A percentile compares a stretch with the other conserved stretches of the same genome.
Evolutionary conservation across 441 rosid species (phyloP).

Genomic region (Bruguiera hainesii): DNA sequence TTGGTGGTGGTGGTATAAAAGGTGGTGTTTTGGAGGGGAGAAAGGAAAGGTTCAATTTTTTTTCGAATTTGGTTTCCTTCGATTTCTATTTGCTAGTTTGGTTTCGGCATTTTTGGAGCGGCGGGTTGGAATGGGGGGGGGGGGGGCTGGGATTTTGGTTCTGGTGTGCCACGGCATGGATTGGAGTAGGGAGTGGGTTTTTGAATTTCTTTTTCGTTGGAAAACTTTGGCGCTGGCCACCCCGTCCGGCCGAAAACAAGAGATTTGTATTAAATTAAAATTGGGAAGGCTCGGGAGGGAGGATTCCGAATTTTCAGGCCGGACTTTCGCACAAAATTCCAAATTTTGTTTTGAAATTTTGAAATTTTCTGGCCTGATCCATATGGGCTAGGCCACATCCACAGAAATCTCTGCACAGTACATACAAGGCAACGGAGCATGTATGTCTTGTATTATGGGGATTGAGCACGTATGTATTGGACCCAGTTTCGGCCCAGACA

Average conservation of each 20-base stretch:
- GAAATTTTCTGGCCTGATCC: too few relatives aligned
- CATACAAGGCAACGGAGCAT: too few relatives aligned
- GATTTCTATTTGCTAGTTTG: neutral
- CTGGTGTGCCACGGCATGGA: too few relatives aligned
- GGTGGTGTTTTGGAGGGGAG: constrained; percentile 37
- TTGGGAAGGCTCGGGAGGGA: neutral
- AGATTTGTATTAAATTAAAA: neutral
- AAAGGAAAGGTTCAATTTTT: constrained; percentile 17
- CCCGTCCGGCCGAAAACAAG: too few relatives aligned
- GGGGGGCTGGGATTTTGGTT: neutral
- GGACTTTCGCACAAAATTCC: neutral
- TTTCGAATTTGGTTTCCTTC: neutral
- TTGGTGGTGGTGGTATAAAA: constrained; percentile 11
- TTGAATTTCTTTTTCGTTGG: neutral
- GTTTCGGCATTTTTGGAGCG: constrained; percentile 8
- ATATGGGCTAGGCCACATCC: too few relatives aligned
- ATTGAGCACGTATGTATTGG: too few relatives aligned
- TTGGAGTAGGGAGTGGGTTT: neutral
- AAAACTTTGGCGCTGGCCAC: too few relatives aligned
- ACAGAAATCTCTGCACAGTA: too few relatives aligned
- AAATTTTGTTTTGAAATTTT: too few relatives aligned
- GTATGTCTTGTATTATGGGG: too few relatives aligned
- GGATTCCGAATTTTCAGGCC: constrained; percentile 1
- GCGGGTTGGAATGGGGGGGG: constrained; percentile 9
- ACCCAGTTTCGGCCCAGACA: too few relatives aligned